Base-by-base conservation (phyloP, 129 eudicot genomes). In the Tanacetum coccineum region DNA sequence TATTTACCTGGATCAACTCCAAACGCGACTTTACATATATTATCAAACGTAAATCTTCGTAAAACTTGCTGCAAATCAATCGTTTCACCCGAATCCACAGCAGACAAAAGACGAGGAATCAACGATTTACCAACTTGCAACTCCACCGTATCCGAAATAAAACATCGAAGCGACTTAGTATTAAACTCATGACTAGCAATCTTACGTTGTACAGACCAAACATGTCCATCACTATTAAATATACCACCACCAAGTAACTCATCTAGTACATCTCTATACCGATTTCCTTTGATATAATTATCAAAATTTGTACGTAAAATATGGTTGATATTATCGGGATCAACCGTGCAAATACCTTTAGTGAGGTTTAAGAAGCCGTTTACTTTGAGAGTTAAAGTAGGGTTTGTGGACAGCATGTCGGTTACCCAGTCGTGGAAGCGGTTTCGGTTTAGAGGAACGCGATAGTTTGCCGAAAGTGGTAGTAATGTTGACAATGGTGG, bases 401-500 rank as follows among this genome's bases (percentile, higher is more conserved):
- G 85, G 54, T 81, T 74, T 70, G 75, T 13, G 61, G 83, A 63
- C 42, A 84, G 81, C 86, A 84, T 80, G 70, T 81, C 86, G 44
- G 81, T 20, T 19, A 81, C 89, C 89, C 86, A 84, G 54, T 84
- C 89, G 72, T 84, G 89, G 83, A 84, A 84, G 53, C 86, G 85
- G 77, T 81, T 83, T 53, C 83, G 83, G 76, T 84, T 78, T 67
- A 32, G 62, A 84, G 69, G 75, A 84, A 72, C 12, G 66, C 83
- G 69, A 84, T 46, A 53, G 77, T 73, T 80, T 84, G 47, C 89
- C 89, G 52, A 84, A 53, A 84, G 50, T 10, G 89, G 74, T 80
- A 67, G 60, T 83, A 84, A 26, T 77, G 65, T 39, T 77, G 89
- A 62, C 75, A n/a, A 74, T 68, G 86, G 81, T 45, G 58, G 14